These are phyloP conservation scores for Debaryomyces maramus DNA, from an alignment of 805 yeast genomes.

Conservation along the genomic window DNA sequence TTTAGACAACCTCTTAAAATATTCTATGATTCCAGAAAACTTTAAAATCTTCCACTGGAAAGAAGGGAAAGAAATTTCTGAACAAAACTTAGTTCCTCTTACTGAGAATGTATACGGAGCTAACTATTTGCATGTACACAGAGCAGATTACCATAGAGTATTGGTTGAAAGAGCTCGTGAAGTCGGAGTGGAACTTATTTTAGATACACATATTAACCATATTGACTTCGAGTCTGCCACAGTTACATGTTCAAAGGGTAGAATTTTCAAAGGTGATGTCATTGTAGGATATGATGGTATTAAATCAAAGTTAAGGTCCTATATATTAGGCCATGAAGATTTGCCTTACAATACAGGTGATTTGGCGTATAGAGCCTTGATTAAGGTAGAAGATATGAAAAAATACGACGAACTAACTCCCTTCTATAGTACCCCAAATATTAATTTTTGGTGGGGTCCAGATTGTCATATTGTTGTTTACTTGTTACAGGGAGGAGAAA, in stretches of 20 bases:
- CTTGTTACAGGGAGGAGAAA: slow-evolving; percentile 24
- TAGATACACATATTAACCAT: slow-evolving; percentile 14
- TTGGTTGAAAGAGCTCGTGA: slow-evolving; percentile 21
- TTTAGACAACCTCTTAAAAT: slow-evolving; percentile 10
- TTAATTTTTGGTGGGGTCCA: slow-evolving; percentile 34
- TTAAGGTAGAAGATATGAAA: slow-evolving; percentile 16
- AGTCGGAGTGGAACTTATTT: slow-evolving; percentile 16
- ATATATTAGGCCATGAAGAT: slow-evolving; percentile 19
- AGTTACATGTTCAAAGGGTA: slow-evolving; percentile 18
- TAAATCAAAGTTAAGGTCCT: slow-evolving; percentile 20
- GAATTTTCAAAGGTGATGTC: slow-evolving; percentile 19
- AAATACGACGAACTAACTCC: slow-evolving; percentile 17
- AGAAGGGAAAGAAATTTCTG: slow-evolving; percentile 19
- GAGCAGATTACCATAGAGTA: slow-evolving; percentile 26
- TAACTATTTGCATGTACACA: slow-evolving; percentile 24
- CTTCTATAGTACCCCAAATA: slow-evolving; percentile 21
- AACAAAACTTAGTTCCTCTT: slow-evolving; percentile 18
- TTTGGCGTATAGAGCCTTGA: slow-evolving; percentile 26
- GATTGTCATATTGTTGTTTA: slow-evolving; percentile 28
- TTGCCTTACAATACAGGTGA: slow-evolving; percentile 27
- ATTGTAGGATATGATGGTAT: slow-evolving; percentile 28
- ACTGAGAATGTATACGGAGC: slow-evolving; percentile 14
- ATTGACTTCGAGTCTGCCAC: slow-evolving; percentile 18
- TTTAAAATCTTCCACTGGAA: slow-evolving; percentile 15
- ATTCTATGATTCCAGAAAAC: slow-evolving; percentile 16